These are phyloP conservation scores for Leccinum subrobustum DNA, from an alignment of 1,284 basidiomycete genomes.

Conservation along the genomic window DNA sequence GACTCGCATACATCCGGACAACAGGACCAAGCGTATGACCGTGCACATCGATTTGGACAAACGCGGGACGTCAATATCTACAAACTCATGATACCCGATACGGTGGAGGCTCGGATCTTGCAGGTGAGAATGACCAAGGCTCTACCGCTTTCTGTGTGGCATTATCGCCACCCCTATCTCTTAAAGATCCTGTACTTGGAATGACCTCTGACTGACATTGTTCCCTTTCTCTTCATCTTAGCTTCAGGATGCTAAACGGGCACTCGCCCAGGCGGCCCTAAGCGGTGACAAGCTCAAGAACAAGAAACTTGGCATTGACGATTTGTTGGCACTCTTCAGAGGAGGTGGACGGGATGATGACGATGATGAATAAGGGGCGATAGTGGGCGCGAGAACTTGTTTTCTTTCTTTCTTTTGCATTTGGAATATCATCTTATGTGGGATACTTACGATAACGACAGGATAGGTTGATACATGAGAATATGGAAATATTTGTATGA, in stretches of 20 bases:
- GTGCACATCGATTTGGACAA: conserved; percentile 89
- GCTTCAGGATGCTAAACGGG: conserved; percentile 88
- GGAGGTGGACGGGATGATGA: conserved; percentile 56
- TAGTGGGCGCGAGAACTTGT: not conserved
- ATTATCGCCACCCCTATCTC: not conserved
- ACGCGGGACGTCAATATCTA: conserved; percentile 86
- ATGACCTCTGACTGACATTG: conserved; percentile 1
- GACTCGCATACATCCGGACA: conserved; percentile 1
- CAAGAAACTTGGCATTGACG: conserved; percentile 80
- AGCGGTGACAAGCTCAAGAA: conserved; percentile 88
- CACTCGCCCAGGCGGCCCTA: conserved; percentile 80
- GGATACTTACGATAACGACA: not conserved
- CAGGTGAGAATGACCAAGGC: conserved; percentile 38
- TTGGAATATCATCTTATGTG: not conserved
- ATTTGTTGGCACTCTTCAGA: conserved; percentile 78
- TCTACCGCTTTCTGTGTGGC: not conserved
- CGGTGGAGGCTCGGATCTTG: conserved; percentile 89
- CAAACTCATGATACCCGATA: conserved; percentile 88
- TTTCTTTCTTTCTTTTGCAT: not conserved
- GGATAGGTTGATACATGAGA: not conserved
- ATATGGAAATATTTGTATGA: not conserved
- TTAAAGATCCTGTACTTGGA: not conserved
- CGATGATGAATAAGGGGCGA: conserved; percentile 39
- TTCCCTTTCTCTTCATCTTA: conserved; percentile 18
- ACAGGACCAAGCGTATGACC: conserved; percentile 91